Evolutionary conservation across 768 basidiomycete species (phyloP), one percentile per base, ranked within the genome.

Genomic region (Xerocomellus chrysenteron): DNA sequence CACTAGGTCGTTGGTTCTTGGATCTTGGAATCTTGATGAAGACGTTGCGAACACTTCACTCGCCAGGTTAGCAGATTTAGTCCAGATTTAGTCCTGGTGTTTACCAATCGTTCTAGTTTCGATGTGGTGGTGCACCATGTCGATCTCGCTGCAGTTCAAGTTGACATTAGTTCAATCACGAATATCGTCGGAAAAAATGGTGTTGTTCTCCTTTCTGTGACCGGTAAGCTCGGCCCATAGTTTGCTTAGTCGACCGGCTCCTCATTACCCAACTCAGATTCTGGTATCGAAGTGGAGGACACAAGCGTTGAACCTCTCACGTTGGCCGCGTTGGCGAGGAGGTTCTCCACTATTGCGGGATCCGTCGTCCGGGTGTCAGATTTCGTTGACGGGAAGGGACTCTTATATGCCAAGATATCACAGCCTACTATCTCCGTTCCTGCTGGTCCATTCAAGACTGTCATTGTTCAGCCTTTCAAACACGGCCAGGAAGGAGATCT

Each of bases 401-500:
- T 64, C 7, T 26, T 66, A 7, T 66, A 55, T 28, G 57, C 55
- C 5, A 58, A 58, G 41, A 54, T 68, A 10, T 42, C 55, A 7
- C 28, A 56, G 13, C 49, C 66, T 2, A 63, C 57, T 0, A 57
- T 68, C 19, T 28, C 19, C 19, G 50, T 59, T 39, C 59, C 66
- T 4, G 30, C 54, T 3, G 54, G 58, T 26, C 55, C 63, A 2
- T 68, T 63, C 62, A 71, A 65, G 56, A 66, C 61, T 3, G 63
- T 70, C 30, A 59, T 68, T 9, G 47, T 70, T 24, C 65, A 68
- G 6, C 59, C 65, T 1, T 71, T 70, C 35, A 52, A 51, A 45
- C 68, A 71, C 41, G 64, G 65, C 16, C 48, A 49, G 19, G 69
- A 71, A 47, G 68, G 63, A 5, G 60, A 71, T 14, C 60, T 70